phyloP scores from a whole-genome alignment of 192 early-diverging fungal genomes.

The Pilobolus umbonatus region DNA sequence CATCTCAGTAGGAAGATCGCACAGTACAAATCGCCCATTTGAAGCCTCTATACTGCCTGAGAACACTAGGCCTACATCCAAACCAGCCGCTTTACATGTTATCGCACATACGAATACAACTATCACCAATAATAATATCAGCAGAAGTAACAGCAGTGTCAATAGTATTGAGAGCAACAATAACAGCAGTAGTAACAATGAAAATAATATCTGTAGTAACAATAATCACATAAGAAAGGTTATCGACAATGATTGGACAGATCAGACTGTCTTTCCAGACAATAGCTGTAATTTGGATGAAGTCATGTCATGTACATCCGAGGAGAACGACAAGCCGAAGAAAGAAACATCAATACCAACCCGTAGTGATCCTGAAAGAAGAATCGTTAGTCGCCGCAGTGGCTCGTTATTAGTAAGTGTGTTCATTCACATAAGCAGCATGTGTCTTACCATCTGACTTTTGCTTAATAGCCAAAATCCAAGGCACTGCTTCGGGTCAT shows the following conservation, averaged over 20 bases:
- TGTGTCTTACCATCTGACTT: not conserved
- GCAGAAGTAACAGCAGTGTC: too few relatives aligned
- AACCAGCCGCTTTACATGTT: too few relatives aligned
- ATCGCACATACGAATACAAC: too few relatives aligned
- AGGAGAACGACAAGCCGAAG: not conserved
- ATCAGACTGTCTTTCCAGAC: not conserved
- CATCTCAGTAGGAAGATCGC: too few relatives aligned
- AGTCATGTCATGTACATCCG: slow-evolving; percentile 1
- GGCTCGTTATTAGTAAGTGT: slow-evolving; percentile 22
- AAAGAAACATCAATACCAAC: not conserved
- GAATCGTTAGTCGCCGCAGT: slow-evolving; percentile 22
- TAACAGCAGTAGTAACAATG: not conserved
- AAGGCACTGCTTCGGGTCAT: slow-evolving; percentile 22
- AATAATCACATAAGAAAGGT: not conserved
- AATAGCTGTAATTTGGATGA: too few relatives aligned
- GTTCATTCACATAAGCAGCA: not conserved
- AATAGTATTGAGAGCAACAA: too few relatives aligned
- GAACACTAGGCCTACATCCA: not conserved
- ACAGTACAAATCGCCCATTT: not conserved
- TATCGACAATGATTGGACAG: not conserved
- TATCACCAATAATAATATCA: too few relatives aligned
- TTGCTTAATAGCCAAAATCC: slow-evolving; percentile 21
- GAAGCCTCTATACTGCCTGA: not conserved
- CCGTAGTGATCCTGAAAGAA: slow-evolving; percentile 21
- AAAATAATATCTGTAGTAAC: not conserved